Conservation (phyloP, 2,329 filamentous ascomycete species). For the Fusarium acutatum region DNA sequence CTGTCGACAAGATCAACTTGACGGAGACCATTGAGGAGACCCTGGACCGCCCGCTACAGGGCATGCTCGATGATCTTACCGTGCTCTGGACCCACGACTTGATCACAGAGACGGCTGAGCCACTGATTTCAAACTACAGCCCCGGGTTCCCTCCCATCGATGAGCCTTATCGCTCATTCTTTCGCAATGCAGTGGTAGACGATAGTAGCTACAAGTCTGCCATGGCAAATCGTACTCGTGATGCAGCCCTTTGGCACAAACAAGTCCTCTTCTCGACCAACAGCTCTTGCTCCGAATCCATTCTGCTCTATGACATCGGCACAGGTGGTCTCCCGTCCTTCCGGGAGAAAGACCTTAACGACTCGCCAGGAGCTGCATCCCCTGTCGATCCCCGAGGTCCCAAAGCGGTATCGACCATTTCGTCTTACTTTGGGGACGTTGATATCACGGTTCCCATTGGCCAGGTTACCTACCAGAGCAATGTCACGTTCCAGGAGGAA, state of each 20-base stretch:
- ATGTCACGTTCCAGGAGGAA: background rate
- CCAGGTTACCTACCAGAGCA: background rate
- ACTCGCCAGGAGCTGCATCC: background rate
- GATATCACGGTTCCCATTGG: background rate
- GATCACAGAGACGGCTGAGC: background rate
- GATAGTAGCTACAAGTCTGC: background rate
- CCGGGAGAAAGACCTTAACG: background rate
- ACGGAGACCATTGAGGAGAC: background rate
- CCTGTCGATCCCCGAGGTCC: background rate
- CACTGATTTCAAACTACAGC: background rate
- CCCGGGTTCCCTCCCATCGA: background rate
- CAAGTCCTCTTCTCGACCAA: background rate
- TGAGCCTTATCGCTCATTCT: background rate
- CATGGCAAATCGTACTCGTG: background rate
- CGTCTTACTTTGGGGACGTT: background rate
- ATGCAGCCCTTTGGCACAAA: background rate
- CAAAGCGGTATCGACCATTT: background rate
- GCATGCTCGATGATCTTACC: background rate
- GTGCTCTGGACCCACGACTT: background rate
- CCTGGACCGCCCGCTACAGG: rapidly evolving
- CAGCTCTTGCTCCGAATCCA: background rate
- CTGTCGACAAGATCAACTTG: background rate
- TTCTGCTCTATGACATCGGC: background rate
- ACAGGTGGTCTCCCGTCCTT: background rate
- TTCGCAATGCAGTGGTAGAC: background rate